Evolutionary conservation across 169 alveolate genomes (phyloP).

Genomic region (Eimeria tenella): DNA sequence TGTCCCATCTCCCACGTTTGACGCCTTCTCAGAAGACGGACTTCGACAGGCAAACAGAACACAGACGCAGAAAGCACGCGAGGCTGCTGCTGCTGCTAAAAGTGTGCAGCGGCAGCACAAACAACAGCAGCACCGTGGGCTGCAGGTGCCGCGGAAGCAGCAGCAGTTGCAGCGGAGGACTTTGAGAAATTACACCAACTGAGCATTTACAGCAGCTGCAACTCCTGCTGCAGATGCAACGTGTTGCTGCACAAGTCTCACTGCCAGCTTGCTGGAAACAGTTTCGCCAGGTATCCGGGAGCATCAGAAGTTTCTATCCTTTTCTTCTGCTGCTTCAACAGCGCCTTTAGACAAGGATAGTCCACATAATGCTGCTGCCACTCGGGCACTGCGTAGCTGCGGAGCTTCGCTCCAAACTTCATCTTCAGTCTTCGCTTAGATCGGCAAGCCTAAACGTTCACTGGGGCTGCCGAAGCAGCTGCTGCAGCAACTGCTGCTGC

Average conservation of each 20-base stretch:
- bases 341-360: constrained; percentile 44
- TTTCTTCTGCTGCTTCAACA: constrained; percentile 26
- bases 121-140: not conserved
- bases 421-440: not conserved
- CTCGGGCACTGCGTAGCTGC: constrained; percentile 75
- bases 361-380: constrained; percentile 68
- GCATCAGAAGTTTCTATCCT: not conserved
- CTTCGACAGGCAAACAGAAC: not conserved
- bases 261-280: constrained; percentile 41
- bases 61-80: not conserved
- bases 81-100: too few relatives aligned
- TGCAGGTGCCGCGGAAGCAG: not conserved
- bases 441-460: not conserved
- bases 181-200: not conserved
- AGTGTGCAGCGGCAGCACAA: not conserved
- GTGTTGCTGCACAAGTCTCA: not conserved
- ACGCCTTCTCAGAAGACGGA: not conserved
- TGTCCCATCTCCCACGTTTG: not conserved
- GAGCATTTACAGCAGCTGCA: constrained; percentile 5
- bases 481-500: constrained; percentile 6
- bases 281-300: constrained; percentile 34
- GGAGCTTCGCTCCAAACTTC: constrained; percentile 78
- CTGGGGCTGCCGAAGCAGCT: not conserved
- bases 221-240: not conserved
- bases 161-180: not conserved